Percentiles rank a stretch among this genome's conserved stretches.
phyloP scores from a whole-genome alignment of 805 yeast genomes.

The Candida andamanensis region DNA sequence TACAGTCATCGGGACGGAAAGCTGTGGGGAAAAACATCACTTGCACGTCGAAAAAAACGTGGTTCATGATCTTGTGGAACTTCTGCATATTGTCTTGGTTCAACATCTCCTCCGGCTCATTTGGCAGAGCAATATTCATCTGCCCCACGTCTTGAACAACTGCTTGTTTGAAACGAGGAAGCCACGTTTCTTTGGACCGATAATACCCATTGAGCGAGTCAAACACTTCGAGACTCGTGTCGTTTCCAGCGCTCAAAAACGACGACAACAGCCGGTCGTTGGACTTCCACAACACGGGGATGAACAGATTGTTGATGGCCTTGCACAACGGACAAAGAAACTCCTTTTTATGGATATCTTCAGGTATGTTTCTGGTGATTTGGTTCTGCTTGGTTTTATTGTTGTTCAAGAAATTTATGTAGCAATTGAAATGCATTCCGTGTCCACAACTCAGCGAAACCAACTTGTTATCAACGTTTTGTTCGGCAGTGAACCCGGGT shows the following conservation, averaged over 20 bases:
- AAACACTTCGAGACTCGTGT: constrained; percentile 7
- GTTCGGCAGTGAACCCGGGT: constrained; percentile 58
- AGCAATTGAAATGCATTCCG: constrained; percentile 84
- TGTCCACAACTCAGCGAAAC: constrained; percentile 84
- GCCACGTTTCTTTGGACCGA: constrained; percentile 16
- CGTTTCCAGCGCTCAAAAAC: constrained; percentile 15
- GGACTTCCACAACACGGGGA: constrained; percentile 64
- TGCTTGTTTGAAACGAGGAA: constrained; percentile 15
- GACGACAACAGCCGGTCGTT: constrained; percentile 33
- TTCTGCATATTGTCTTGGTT: constrained; percentile 27
- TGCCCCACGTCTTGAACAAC: constrained; percentile 20
- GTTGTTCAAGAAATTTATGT: constrained; percentile 56
- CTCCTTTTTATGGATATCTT: constrained; percentile 62
- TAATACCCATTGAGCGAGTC: constrained; percentile 12
- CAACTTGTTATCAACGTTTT: constrained; percentile 36
- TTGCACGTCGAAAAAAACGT: no score
- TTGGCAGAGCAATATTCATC: constrained; percentile 16
- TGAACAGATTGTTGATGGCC: constrained; percentile 74
- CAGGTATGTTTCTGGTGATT: constrained; percentile 79
- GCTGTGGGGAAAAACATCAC: constrained; percentile 34
- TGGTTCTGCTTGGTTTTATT: constrained; percentile 56
- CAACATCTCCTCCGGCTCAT: no score
- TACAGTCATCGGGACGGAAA: constrained; percentile 29
- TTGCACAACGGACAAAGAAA: constrained; percentile 90
- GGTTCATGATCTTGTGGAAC: no score